Conservation (phyloP, 495 filamentous ascomycete species). For the Hyaloscypha hepaticicola region DNA sequence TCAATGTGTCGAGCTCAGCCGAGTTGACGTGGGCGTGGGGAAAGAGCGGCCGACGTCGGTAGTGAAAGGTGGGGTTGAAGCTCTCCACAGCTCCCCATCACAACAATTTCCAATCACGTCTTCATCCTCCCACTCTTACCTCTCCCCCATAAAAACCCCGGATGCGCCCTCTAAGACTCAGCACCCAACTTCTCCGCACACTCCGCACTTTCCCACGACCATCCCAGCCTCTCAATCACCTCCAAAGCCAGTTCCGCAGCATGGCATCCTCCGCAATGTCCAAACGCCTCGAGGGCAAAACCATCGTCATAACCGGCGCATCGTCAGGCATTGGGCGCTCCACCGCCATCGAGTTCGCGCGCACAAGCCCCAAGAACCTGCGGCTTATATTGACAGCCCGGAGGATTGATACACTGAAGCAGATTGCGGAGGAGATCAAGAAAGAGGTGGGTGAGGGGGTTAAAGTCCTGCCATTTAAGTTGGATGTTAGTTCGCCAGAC, state of each 20-base stretch:
- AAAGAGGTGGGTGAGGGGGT: constrained; percentile 80
- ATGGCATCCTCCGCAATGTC: constrained; percentile 77
- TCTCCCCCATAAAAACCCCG: constrained; percentile 4
- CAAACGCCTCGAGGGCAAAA: constrained; percentile 91
- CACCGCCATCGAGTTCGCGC: constrained; percentile 88
- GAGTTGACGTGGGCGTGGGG: too few relatives aligned
- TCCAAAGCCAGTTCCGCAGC: constrained; percentile 20
- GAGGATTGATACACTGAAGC: constrained; percentile 71
- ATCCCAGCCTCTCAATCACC: background rate
- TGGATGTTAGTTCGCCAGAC: constrained; percentile 82
- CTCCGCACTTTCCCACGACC: constrained; percentile 6
- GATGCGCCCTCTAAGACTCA: constrained; percentile 19
- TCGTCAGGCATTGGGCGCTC: constrained; percentile 89
- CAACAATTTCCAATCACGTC: background rate
- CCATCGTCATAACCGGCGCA: constrained; percentile 87
- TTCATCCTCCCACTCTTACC: background rate
- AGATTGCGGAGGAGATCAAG: constrained; percentile 75
- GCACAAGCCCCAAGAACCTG: constrained; percentile 75
- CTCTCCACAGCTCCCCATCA: background rate
- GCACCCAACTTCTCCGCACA: constrained; percentile 22
- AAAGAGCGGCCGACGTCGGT: background rate
- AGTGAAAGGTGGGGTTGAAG: background rate
- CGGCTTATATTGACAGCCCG: constrained; percentile 87
- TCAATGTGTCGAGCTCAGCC: too few relatives aligned
- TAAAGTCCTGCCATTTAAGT: constrained; percentile 73